phyloP scores from a whole-genome alignment of 768 basidiomycete genomes.

The Russula griseocarnosa region DNA sequence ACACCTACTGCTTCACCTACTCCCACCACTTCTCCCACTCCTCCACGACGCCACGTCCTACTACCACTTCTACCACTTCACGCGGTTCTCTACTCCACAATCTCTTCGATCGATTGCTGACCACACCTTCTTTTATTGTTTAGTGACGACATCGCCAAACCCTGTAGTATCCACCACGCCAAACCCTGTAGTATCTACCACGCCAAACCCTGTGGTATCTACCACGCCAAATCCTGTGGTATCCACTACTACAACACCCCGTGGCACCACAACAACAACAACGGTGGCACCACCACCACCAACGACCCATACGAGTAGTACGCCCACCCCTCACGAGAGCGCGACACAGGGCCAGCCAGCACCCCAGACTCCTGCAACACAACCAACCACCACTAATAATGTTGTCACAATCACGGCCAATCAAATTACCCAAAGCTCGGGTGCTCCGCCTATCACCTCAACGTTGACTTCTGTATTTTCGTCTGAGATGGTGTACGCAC shows the following conservation, averaged over 20 bases:
- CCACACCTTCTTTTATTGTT: background rate
- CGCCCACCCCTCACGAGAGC: background rate
- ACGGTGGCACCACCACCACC: background rate
- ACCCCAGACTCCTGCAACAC: background rate
- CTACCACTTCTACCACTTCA: background rate
- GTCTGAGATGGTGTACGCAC: slow-evolving; percentile 9
- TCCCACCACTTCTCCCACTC: no score
- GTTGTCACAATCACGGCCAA: background rate
- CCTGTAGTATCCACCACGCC: background rate
- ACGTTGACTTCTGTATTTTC: slow-evolving; percentile 12
- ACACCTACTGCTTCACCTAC: no score
- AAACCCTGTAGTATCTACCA: background rate
- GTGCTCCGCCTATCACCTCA: background rate
- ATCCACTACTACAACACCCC: no score
- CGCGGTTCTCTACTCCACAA: background rate
- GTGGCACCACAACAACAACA: background rate
- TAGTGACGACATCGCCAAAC: background rate
- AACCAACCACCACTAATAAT: background rate
- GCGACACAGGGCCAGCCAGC: no score
- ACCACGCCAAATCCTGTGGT: background rate
- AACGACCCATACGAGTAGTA: background rate
- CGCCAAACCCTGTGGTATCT: background rate
- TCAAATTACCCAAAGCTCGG: background rate
- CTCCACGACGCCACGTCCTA: no score
- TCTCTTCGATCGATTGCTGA: background rate